Evolutionary conservation across 805 yeast genomes (phyloP).

Genomic region (Debaryomyces castellii): DNA sequence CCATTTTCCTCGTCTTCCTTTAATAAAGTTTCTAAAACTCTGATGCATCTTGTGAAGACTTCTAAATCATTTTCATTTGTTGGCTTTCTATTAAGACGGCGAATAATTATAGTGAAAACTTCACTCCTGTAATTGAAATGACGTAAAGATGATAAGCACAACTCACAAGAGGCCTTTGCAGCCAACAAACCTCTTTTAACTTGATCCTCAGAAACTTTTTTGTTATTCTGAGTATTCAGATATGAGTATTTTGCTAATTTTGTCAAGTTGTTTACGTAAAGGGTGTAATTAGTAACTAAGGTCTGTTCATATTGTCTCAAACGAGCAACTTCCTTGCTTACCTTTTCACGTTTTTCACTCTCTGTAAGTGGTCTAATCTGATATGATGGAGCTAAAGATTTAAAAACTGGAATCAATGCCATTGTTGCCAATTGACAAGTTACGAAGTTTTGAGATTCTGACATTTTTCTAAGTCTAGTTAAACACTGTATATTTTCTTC

Average conservation of each 20-base stretch:
- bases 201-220: conserved; percentile 29
- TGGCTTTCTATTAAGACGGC: conserved; percentile 66
- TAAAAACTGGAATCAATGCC: conserved; percentile 82
- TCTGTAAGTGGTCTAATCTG: conserved; percentile 81
- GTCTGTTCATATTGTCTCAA: conserved; percentile 80
- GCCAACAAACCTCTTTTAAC: conserved; percentile 57
- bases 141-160: conserved; percentile 58
- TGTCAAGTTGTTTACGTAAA: conserved; percentile 59
- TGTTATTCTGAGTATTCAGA: conserved; percentile 36
- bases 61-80: conserved; percentile 44
- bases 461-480: conserved; percentile 68
- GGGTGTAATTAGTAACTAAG: conserved; percentile 65
- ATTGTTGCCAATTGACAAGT: conserved; percentile 70
- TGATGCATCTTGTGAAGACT: conserved; percentile 58
- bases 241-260: conserved; percentile 39
- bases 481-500: conserved; percentile 74
- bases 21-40: conserved; percentile 67
- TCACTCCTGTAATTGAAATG: conserved; percentile 84
- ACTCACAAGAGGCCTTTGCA: conserved; percentile 75
- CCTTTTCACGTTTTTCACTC: conserved; percentile 76
- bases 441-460: conserved; percentile 62
- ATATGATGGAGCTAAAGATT: conserved; percentile 84
- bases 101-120: conserved; percentile 61
- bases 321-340: conserved; percentile 76
- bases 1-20: conserved; percentile 79